These are phyloP conservation scores for Claviceps quebecensis DNA, from an alignment of 2,329 filamentous ascomycete species.

Conservation along the genomic window DNA sequence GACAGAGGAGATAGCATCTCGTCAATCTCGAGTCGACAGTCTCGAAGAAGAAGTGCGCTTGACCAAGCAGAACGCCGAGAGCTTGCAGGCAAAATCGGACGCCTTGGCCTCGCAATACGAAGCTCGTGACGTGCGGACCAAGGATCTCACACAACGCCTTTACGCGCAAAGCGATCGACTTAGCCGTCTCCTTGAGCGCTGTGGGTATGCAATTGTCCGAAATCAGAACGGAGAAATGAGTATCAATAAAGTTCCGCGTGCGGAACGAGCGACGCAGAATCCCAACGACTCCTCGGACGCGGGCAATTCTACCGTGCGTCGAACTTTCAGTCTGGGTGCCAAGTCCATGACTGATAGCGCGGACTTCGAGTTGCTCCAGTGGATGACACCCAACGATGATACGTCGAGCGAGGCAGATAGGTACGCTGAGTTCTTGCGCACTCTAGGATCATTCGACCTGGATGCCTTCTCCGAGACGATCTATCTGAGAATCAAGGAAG, in stretches of 20 bases:
- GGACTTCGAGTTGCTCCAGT: slow-evolving; percentile 65
- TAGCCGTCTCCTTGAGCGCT: slow-evolving; percentile 67
- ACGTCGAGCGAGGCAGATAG: slow-evolving; percentile 53
- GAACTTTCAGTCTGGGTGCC: slow-evolving; percentile 32
- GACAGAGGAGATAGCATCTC: slow-evolving; percentile 55
- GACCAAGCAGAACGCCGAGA: slow-evolving; percentile 50
- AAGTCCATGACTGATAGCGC: slow-evolving; percentile 44
- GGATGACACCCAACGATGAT: slow-evolving; percentile 56
- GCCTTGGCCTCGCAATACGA: slow-evolving; percentile 46
- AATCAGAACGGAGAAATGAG: slow-evolving; percentile 53
- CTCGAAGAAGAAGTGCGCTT: slow-evolving; percentile 63
- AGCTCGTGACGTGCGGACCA: slow-evolving; percentile 56
- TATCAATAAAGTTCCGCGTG: slow-evolving; percentile 56
- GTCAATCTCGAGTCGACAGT: slow-evolving; percentile 61
- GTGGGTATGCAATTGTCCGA: slow-evolving; percentile 71
- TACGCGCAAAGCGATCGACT: slow-evolving; percentile 76
- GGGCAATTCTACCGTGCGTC: slow-evolving; percentile 32
- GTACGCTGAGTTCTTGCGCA: slow-evolving; percentile 61
- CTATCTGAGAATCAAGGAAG: slow-evolving; percentile 80
- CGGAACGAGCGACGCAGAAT: slow-evolving; percentile 41
- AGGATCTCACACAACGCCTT: slow-evolving; percentile 71
- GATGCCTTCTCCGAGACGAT: slow-evolving; percentile 76
- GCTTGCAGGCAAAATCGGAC: slow-evolving; percentile 36
- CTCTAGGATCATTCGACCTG: slow-evolving; percentile 65
- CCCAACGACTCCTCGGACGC: slow-evolving; percentile 45